Base-by-base conservation (phyloP, 306 rosid species). In the Calophaca sinica region DNA sequence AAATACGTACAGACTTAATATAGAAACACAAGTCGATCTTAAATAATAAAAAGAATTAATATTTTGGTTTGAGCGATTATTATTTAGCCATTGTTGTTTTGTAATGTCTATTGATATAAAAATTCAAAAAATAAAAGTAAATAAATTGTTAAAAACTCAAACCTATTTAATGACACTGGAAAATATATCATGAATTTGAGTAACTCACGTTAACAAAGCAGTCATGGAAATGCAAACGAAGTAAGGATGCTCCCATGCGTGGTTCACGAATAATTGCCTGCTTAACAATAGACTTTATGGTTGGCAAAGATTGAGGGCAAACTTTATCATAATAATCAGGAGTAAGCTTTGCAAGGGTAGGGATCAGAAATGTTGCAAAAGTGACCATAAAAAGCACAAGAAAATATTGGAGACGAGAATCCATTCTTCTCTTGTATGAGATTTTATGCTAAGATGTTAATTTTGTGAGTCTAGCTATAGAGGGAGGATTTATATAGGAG, bases 181-280 rank as follows among this genome's bases (percentile, higher is more conserved):
- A 10, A 6, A 70, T 39, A 38, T 33, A 33, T 33, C 36, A 33
- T 33, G 36, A 2, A 33, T 33, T 4, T 42, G 48, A 42, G 11
- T 8, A 35, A 81, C 84, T 69, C 59, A 81, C 84, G 6, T 75
- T 81, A 13, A 81, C 81, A 65, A 81, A 81, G 35, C 84, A 81
- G 8, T 81, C 84, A 61, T 75, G 84, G 57, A 81, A 81, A 64
- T 81, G 84, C 74, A 81, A 54, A 13, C 81, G 84, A 2, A 81
- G 57, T 5, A 81, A 75, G 11, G 74, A 70, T 7, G 70, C 81
- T 63, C 84, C 84, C 0, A 53, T 28, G 20, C 84, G 81, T 13
- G n/a, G 33, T 41, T 81, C 74, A 28, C 32, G 49, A 54, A 3
- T 0, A 64, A 81, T 70, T 35, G 81, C 74, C 7, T 70, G 2